Conservation (phyloP, 2,329 filamentous ascomycete genomes). For the Trichoderma breve region DNA sequence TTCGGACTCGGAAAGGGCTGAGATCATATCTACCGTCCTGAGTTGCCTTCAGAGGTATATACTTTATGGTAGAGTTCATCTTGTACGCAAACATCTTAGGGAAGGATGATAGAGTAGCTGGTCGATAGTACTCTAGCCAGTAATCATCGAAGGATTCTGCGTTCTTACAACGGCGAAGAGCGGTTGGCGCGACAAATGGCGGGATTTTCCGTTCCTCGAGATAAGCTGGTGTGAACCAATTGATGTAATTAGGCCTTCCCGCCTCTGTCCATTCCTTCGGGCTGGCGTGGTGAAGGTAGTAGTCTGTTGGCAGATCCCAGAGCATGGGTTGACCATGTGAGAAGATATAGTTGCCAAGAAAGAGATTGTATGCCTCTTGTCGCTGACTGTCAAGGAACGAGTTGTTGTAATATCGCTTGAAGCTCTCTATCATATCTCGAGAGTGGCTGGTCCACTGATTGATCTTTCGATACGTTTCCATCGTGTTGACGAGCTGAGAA, state of each 20-base stretch:
- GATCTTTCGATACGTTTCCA: constrained; percentile 98
- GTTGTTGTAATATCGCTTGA: constrained; percentile 99
- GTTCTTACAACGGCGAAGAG: constrained; percentile 41
- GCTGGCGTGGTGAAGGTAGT: constrained; percentile 89
- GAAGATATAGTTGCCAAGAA: constrained; percentile 94
- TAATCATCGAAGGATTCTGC: constrained; percentile 80
- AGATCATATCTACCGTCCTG: constrained; percentile 75
- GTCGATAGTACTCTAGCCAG: constrained; percentile 96
- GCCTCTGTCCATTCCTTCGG: constrained; percentile 70
- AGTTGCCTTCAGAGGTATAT: constrained; percentile 72
- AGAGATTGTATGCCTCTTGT: constrained; percentile 96
- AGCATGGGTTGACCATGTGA: constrained; percentile 86
- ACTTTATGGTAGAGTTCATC: constrained; percentile 85
- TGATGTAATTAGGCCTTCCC: constrained; percentile 69
- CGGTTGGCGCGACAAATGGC: constrained; percentile 40
- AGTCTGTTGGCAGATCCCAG: constrained; percentile 93
- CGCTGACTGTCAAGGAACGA: constrained; percentile 96
- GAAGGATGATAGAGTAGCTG: constrained; percentile 81
- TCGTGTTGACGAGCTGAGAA: constrained; percentile 96
- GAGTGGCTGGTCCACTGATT: constrained; percentile 99
- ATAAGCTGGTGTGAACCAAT: constrained; percentile 79
- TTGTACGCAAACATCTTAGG: constrained; percentile 89
- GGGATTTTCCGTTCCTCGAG: constrained; percentile 62
- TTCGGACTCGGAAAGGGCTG: constrained; percentile 83
- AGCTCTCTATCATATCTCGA: constrained; percentile 97